Base-by-base conservation (phyloP, 345 rosid species). In the Aurinia saxatilis region DNA sequence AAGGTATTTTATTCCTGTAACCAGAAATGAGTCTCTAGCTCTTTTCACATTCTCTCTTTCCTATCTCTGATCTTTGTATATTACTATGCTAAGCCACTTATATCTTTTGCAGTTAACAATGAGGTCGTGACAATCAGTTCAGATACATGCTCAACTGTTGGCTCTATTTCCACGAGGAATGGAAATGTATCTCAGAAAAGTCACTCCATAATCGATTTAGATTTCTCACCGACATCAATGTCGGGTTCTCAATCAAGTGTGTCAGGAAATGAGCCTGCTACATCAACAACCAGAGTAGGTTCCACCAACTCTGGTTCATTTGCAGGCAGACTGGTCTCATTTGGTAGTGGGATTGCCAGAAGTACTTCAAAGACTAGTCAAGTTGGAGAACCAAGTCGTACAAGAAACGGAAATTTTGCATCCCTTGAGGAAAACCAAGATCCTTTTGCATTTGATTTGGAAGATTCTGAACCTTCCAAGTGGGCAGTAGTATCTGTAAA, bases 401-500 rank as follows among this genome's bases (percentile, higher is more conserved):
- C 54, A 65, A 82, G 63, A 66, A 77, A 60, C 62, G 65, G 50
- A 18, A 67, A 56, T 48, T 70, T 33, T 66, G 80, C 81, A 31
- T 37, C 52, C 62, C 75, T 72, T 15, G 89, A 78, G 61, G 81
- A 83, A 53, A 60, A 74, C 51, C 73, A 88, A 72, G 99, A 90
- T 78, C 98, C 99, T 55, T 95, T 36, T 65, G 93, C 99, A 53
- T 95, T 95, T 75, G 93, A 82, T 81, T 89, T 82, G 56, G 93
- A 81, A 62, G 99, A 84, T 48, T 77, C 82, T 70, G 75, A 70
- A 66, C 98, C 92, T 40, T 84, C 98, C 10, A 95, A 95, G 50
- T 95, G 99, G 99, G 98, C 88, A 37, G 54, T 80, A 38, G 75
- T 78, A 8, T 83, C 81, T 19, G 86, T 87, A 63, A 90, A 83